Conservation (phyloP, 257 asterid genomes). For the Cinchona pubescens region DNA sequence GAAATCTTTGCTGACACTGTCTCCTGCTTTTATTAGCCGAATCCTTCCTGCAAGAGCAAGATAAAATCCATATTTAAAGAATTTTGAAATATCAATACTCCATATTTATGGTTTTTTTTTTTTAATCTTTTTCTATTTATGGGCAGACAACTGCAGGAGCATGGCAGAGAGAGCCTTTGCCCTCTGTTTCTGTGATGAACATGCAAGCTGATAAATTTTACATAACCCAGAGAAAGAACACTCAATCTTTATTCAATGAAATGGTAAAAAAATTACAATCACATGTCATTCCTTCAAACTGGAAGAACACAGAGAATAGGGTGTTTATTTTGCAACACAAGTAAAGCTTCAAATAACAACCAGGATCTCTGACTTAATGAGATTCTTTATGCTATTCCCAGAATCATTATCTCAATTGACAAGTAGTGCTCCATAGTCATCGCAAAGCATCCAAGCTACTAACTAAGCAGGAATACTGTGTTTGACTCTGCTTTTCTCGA, state of each 20-base stretch:
- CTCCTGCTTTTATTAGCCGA: constrained; percentile 67
- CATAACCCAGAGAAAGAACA: not conserved
- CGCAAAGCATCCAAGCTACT: not conserved
- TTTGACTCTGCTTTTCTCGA: not conserved
- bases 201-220: not conserved
- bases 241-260: not conserved
- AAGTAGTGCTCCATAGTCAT: not conserved
- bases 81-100: not conserved
- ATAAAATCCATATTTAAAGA: constrained; percentile 10
- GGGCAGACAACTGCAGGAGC: not conserved
- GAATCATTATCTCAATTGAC: not conserved
- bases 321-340: too few species aligned
- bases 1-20: constrained; percentile 46
- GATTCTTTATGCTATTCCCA: not conserved
- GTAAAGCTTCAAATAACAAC: not conserved
- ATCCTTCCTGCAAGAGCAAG: constrained; percentile 61
- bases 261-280: not conserved
- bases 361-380: not conserved
- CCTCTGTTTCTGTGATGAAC: not conserved
- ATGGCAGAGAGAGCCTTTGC: not conserved
- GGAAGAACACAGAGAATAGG: not conserved
- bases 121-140: not conserved
- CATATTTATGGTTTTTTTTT: not conserved
- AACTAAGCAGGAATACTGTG: not conserved
- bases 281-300: not conserved